Evolutionary conservation across 345 rosid genomes (phyloP), one percentile per base, ranked within the genome.

Genomic region (Eucalyptus globulus): DNA sequence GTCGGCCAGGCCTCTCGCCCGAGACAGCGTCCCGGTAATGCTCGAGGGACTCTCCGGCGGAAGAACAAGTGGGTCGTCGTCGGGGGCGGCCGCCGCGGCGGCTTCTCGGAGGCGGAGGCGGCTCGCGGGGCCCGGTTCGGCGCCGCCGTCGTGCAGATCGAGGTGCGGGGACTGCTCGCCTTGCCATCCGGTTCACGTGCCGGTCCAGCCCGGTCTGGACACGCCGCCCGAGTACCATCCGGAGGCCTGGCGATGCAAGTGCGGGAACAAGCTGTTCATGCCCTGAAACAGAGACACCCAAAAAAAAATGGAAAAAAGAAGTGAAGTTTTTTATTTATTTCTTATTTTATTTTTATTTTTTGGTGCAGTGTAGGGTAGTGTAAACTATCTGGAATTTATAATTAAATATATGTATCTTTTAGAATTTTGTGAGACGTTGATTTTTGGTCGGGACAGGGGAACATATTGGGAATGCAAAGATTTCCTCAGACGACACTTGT

Each of bases 201-300:
- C 99, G 87, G 92, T 98, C 89, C 97, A 95, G 87, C 98, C 97
- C 7, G 97, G 99, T 62, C 86, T 94, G 26, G 93, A 93, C 86
- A 76, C 91, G 87, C 98, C 99, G 72, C 90, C 93, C 47, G 99
- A 98, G 94, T 98, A 98, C 91, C 97, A 97, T 89, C 99, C 99
- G 27, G 99, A 98, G 93, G 99, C 99, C 80, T 97, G 99, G 99
- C 96, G 99, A 22, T 98, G 99, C 93, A 95, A 96, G 94, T 97
- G 99, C 88, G 97, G 97, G 58, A 92, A 93, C 92, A 94, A 93
- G 93, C 93, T 97, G 60, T 98, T 93, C 92, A 93, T 95, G 96
- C 99, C 99, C 69, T 98, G 89, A 93, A 86, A 49, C 21, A 14
- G 44, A 24, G 67, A 17, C 0, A 9, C 31, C 44, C 47, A 2